A percentile compares a stretch with the other conserved stretches of the same genome.
phyloP scores from a whole-genome alignment of 83 land plant species.

The Picea abies region DNA sequence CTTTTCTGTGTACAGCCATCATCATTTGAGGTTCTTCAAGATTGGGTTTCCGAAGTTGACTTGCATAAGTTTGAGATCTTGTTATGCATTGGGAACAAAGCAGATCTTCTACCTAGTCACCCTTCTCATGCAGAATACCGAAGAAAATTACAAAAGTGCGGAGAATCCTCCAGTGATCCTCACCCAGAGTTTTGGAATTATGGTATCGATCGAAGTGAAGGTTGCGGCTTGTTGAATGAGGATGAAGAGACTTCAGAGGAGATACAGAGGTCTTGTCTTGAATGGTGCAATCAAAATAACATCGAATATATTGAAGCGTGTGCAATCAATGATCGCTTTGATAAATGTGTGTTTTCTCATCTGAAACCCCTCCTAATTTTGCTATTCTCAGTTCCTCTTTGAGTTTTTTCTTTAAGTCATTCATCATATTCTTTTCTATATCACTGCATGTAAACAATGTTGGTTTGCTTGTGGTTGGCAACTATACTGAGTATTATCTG shows the following conservation, averaged over 20 bases:
- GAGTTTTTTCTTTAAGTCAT: background rate
- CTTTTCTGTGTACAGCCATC: slow-evolving; percentile 44
- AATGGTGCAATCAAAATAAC: slow-evolving; percentile 77
- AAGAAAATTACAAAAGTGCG: slow-evolving; percentile 54
- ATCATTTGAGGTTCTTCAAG: slow-evolving; percentile 62
- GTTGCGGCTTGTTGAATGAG: slow-evolving; percentile 58
- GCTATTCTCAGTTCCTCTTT: background rate
- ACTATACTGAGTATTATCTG: background rate
- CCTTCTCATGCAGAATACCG: slow-evolving; percentile 82
- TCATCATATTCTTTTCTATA: background rate
- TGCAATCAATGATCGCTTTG: slow-evolving; percentile 86
- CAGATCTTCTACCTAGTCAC: slow-evolving; percentile 84
- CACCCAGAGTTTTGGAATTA: slow-evolving; percentile 67
- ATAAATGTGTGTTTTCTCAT: slow-evolving; percentile 64
- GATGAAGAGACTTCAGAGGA: slow-evolving; percentile 62
- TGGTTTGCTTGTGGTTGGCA: background rate
- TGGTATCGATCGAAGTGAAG: slow-evolving; percentile 82
- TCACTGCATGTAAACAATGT: background rate
- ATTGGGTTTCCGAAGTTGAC: slow-evolving; percentile 72
- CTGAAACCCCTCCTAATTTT: background rate
- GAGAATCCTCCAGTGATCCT: slow-evolving; percentile 64
- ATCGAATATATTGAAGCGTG: slow-evolving; percentile 96
- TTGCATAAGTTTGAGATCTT: slow-evolving; percentile 71
- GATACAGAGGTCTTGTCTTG: slow-evolving; percentile 54
- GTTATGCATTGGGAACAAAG: slow-evolving; percentile 94